Evolutionary conservation across 1,139 yeast genomes (phyloP).

Genomic region (Sugiyamaella japonica): DNA sequence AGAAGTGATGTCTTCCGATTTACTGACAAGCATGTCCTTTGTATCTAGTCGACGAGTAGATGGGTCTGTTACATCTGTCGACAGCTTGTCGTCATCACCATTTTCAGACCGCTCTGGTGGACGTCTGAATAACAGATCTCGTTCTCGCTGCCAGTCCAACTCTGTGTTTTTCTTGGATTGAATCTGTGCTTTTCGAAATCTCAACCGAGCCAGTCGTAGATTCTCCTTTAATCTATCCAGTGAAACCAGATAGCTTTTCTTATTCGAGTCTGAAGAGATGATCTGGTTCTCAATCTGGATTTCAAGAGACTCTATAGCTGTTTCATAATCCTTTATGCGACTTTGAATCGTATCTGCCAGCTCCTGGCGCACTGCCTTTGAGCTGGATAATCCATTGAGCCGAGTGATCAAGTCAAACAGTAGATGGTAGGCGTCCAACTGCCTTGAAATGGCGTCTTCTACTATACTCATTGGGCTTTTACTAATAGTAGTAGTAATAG

Average conservation of each 20-base stretch:
- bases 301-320: conserved; percentile 29
- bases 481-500: not conserved
- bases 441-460: conserved; percentile 21
- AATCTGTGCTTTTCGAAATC: conserved; percentile 38
- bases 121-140: conserved; percentile 32
- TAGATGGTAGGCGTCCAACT: conserved; percentile 26
- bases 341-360: conserved; percentile 35
- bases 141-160: conserved; percentile 29
- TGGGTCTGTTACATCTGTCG: conserved; percentile 10
- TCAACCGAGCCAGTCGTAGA: conserved; percentile 27
- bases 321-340: conserved; percentile 34
- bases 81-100: not conserved
- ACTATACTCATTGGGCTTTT: conserved; percentile 19
- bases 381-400: conserved; percentile 26
- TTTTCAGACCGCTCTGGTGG: conserved; percentile 10
- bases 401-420: conserved; percentile 30
- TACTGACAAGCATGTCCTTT: conserved; percentile 46
- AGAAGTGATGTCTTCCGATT: conserved; percentile 55
- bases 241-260: conserved; percentile 24
- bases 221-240: conserved; percentile 35
- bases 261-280: conserved; percentile 16
- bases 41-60: conserved; percentile 22
- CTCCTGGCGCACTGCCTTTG: conserved; percentile 31
- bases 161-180: conserved; percentile 32
- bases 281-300: conserved; percentile 25